Conservation (phyloP, 352 stramenopile species). For the Albugo candida region DNA sequence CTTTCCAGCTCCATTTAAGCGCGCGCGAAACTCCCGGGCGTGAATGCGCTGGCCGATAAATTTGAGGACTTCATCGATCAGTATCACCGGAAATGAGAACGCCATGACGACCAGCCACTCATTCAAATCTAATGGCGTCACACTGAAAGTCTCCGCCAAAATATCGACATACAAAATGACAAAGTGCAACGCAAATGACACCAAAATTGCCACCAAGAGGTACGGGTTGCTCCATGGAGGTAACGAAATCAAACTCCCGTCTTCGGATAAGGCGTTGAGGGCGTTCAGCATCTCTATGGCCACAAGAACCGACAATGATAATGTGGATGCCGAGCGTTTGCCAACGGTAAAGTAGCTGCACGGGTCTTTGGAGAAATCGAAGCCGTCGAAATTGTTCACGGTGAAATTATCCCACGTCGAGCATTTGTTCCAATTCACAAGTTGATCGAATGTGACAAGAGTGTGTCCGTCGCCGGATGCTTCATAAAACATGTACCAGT, state of each 20-base stretch:
- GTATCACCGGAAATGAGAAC: conserved; percentile 85
- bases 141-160: conserved; percentile 84
- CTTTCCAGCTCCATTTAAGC: conserved; percentile 31
- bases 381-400: conserved; percentile 81
- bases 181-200: conserved; percentile 88
- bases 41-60: conserved; percentile 73
- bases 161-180: conserved; percentile 87
- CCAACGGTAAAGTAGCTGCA: conserved; percentile 87
- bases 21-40: conserved; percentile 42
- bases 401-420: conserved; percentile 82
- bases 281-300: conserved; percentile 93
- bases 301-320: conserved; percentile 87
- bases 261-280: conserved; percentile 85
- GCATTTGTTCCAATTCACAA: conserved; percentile 83
- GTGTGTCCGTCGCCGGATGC: conserved; percentile 82
- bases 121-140: conserved; percentile 80
- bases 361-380: conserved; percentile 78
- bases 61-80: conserved; percentile 91
- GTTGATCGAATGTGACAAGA: conserved; percentile 76
- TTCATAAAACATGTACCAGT: conserved; percentile 88
- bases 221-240: conserved; percentile 88
- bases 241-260: conserved; percentile 83
- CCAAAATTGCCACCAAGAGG: conserved; percentile 82
- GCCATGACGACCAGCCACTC: conserved; percentile 85
- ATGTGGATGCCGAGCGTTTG: conserved; percentile 82